Conservation (phyloP, 2,329 filamentous ascomycete genomes). For the Berkeleyomyces basicola region DNA sequence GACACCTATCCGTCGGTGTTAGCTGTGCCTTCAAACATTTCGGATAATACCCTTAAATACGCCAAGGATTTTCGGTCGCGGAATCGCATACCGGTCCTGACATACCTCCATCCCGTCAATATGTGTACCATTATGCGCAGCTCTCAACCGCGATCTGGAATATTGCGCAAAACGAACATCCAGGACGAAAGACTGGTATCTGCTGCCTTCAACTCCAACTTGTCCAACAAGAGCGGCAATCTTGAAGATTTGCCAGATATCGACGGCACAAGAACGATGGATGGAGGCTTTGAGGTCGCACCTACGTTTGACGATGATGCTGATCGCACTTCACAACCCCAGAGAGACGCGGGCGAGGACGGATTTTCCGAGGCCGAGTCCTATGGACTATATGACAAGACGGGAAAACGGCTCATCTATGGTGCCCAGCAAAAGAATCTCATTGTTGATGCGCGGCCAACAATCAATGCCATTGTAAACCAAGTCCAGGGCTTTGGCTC, state of each 20-base stretch:
- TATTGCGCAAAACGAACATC: constrained; percentile 75
- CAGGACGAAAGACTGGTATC: constrained; percentile 90
- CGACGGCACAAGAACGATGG: background rate
- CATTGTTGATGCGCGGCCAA: constrained; percentile 89
- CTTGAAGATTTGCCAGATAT: background rate
- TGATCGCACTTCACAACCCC: background rate
- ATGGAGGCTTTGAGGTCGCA: background rate
- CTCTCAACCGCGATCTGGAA: constrained; percentile 77
- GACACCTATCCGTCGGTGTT: constrained; percentile 80
- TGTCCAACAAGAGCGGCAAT: constrained; percentile 20
- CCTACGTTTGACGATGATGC: background rate
- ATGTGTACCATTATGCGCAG: constrained; percentile 93
- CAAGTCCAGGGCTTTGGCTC: constrained; percentile 85
- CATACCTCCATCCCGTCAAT: constrained; percentile 91
- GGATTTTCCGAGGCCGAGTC: constrained; percentile 16
- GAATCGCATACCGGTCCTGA: constrained; percentile 71
- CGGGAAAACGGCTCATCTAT: constrained; percentile 53
- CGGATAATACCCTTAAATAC: constrained; percentile 94
- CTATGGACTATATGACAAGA: constrained; percentile 34
- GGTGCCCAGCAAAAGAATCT: constrained; percentile 86
- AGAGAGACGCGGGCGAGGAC: background rate
- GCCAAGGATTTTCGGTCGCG: constrained; percentile 79
- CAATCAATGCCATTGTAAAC: constrained; percentile 87
- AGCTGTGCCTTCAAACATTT: constrained; percentile 74
- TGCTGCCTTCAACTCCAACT: constrained; percentile 71